A percentile compares a stretch with the other conserved stretches of the same genome.
phyloP scores from a whole-genome alignment of 2,329 filamentous ascomycete species.

The Cordyceps pruinosa region DNA sequence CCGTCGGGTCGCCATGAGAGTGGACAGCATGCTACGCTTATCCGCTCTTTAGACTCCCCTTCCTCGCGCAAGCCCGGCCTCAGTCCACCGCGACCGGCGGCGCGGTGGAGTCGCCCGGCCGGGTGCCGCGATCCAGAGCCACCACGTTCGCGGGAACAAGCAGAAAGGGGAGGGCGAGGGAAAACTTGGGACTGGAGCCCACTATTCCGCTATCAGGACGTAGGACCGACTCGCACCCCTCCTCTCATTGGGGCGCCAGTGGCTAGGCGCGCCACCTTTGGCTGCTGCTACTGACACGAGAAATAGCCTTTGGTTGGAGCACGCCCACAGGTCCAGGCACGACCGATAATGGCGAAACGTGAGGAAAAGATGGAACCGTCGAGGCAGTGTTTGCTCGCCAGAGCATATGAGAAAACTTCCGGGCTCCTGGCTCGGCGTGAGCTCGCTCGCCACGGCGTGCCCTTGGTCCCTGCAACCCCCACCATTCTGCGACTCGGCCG shows the following conservation, averaged over 20 bases:
- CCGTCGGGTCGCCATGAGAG: background rate
- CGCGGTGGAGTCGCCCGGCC: constrained; percentile 10
- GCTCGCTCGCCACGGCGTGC: background rate
- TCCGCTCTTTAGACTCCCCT: constrained; percentile 7
- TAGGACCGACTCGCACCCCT: background rate
- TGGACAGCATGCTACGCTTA: background rate
- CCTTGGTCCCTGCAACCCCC: background rate
- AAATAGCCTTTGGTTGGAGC: background rate
- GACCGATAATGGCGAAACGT: background rate
- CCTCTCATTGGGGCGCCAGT: background rate
- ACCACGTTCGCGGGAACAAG: background rate
- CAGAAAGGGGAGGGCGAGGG: background rate
- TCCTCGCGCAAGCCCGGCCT: background rate
- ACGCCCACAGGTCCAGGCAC: background rate
- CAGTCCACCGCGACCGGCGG: background rate
- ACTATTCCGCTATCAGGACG: constrained; percentile 4
- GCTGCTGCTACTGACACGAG: background rate
- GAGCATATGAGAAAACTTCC: background rate
- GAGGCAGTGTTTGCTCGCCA: background rate
- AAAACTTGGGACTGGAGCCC: background rate
- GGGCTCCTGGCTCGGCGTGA: background rate
- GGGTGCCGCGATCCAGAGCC: constrained; percentile 6
- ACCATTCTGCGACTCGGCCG: constrained; percentile 2
- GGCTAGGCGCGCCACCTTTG: background rate
- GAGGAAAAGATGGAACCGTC: constrained; percentile 1